Evolutionary conservation across 2,329 filamentous ascomycete species (phyloP).

Genomic region (Paradendryphiella salina): DNA sequence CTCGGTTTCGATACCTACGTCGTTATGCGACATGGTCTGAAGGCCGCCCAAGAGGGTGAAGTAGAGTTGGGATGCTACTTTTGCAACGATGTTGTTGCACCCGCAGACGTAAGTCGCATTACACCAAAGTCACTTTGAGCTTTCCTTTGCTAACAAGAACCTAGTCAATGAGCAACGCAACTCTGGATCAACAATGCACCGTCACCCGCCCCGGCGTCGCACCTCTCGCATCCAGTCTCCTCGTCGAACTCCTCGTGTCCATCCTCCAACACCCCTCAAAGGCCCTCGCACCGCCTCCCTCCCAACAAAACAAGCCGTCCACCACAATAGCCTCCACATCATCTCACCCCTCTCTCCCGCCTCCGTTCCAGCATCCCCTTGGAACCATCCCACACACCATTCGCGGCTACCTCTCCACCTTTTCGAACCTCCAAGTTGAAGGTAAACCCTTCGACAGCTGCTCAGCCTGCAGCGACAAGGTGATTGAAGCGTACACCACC

Average conservation of each 20-base stretch:
- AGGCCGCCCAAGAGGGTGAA: conserved; percentile 53
- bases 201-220: conserved; percentile 93
- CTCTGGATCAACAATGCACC: conserved; percentile 96
- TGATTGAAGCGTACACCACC: conserved; percentile 67
- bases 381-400: conserved; percentile 78
- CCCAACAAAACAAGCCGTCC: conserved; percentile 9
- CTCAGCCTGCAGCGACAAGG: conserved; percentile 74
- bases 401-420: conserved; percentile 74
- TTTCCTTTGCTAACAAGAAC: neutral
- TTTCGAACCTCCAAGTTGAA: conserved; percentile 72
- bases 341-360: conserved; percentile 35
- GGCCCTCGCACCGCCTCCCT: conserved; percentile 31
- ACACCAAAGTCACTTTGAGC: neutral
- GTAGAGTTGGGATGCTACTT: conserved; percentile 91
- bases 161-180: conserved; percentile 90
- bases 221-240: conserved; percentile 84
- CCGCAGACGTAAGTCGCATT: conserved; percentile 73
- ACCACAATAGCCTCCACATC: conserved; percentile 10
- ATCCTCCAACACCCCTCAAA: conserved; percentile 70
- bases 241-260: conserved; percentile 88
- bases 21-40: conserved; percentile 90
- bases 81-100: conserved; percentile 96
- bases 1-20: conserved; percentile 96
- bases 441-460: conserved; percentile 79
- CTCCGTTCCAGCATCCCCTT: conserved; percentile 61